These are phyloP conservation scores for Juglanconis juglandina DNA, from an alignment of 2,329 filamentous ascomycete genomes.

Conservation along the genomic window DNA sequence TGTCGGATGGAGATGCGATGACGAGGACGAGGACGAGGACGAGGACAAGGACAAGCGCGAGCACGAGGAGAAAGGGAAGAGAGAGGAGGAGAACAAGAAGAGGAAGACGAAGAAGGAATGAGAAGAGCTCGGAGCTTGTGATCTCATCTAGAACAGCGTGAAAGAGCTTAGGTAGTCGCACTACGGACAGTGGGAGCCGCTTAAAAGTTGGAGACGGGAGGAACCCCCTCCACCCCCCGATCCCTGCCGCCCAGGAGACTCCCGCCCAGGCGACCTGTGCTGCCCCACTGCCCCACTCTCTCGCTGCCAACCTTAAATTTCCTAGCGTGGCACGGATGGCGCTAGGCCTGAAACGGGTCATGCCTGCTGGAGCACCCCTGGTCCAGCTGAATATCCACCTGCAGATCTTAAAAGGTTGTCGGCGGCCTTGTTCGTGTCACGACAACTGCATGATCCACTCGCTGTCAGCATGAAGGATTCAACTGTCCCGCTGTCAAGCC, in stretches of 20 bases:
- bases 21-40: background rate
- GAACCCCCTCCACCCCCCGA: too few relatives aligned
- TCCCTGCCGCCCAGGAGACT: too few relatives aligned
- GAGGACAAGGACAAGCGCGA: background rate
- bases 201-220: too few relatives aligned
- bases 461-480: too few relatives aligned
- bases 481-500: too few relatives aligned
- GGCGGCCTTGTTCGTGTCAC: too few relatives aligned
- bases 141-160: slow-evolving; percentile 5
- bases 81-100: background rate
- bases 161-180: background rate
- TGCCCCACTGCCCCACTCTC: background rate
- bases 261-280: too few relatives aligned
- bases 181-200: too few relatives aligned
- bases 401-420: too few relatives aligned
- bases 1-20: too few relatives aligned
- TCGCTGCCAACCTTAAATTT: background rate
- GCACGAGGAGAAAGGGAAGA: background rate
- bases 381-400: background rate
- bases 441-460: too few relatives aligned
- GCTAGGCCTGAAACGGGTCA: background rate
- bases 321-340: background rate
- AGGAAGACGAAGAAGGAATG: slow-evolving; percentile 1
- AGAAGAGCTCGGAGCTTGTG: background rate
- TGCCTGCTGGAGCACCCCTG: background rate